These are phyloP conservation scores for Wickerhamomyces sydowiorum DNA, from an alignment of 805 yeast species.

Conservation along the genomic window DNA sequence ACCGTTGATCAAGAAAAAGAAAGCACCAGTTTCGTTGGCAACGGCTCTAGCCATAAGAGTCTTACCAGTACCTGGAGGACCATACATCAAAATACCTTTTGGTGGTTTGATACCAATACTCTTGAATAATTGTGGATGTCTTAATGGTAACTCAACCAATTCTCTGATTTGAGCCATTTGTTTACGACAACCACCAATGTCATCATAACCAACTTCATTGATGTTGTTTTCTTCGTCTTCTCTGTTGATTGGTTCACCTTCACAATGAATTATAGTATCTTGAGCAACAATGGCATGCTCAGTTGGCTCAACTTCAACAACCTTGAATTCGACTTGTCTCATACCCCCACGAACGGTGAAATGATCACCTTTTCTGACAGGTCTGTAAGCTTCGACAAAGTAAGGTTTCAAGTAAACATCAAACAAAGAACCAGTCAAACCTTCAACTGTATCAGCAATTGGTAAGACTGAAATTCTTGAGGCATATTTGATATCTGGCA, in stretches of 20 bases:
- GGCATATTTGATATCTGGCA: slow-evolving; percentile 98
- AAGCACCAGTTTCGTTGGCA: slow-evolving; percentile 98
- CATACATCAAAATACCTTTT: slow-evolving; percentile 95
- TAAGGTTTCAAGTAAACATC: slow-evolving; percentile 96
- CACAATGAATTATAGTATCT: slow-evolving; percentile 96
- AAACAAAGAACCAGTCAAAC: slow-evolving; percentile 91
- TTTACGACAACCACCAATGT: slow-evolving; percentile 97
- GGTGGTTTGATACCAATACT: slow-evolving; percentile 99
- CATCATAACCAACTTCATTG: slow-evolving; percentile 97
- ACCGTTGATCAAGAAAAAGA: slow-evolving; percentile 95
- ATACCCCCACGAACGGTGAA: slow-evolving; percentile 97
- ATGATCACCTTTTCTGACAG: slow-evolving; percentile 95
- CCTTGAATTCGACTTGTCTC: slow-evolving; percentile 99
- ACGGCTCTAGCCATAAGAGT: slow-evolving; percentile 99
- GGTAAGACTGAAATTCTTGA: slow-evolving; percentile 92
- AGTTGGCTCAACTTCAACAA: slow-evolving; percentile 96
- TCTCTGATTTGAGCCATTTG: slow-evolving; percentile 99
- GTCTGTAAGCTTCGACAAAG: slow-evolving; percentile 98
- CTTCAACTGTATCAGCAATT: slow-evolving; percentile 96
- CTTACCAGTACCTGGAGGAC: slow-evolving; percentile 99
- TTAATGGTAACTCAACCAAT: slow-evolving; percentile 93
- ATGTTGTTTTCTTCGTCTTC: slow-evolving; percentile 97
- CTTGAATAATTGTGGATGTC: slow-evolving; percentile 98
- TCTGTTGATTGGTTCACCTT: slow-evolving; percentile 97
- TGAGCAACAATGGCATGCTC: slow-evolving; percentile 98